Evolutionary conservation across 2,329 filamentous ascomycete species (phyloP), one percentile per base, ranked within the genome.

Genomic region (Colletotrichum destructivum): DNA sequence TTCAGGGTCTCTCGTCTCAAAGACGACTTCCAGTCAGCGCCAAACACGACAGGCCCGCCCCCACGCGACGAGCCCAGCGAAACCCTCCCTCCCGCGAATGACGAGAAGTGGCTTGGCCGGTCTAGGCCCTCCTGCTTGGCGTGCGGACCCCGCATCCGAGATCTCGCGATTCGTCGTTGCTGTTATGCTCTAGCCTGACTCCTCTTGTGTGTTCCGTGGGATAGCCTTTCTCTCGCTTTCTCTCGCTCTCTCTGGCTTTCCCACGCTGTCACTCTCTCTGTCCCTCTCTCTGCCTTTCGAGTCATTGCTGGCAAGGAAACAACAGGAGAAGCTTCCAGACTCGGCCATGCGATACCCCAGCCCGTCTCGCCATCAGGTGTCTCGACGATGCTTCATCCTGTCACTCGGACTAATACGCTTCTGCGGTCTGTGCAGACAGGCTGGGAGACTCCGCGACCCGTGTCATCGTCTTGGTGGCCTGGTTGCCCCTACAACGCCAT

Each of bases 51-150:
- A 86, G 52, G 81, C 79, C 47, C 82, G 76, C 5, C 83, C 83
- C 47, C 86, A 76, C n/a, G 83, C 78, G 74, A 83, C 78, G 74
- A 83, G 84, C n/a, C 80, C 80, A 55, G 82, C 68, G 71, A 85
- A 85, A 1, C 59, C 51, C 51, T 4, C 59, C 16, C 51, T 51
- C 5, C 46, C 11, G 57, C 75, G 82, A 83, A 86, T 2, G 84
- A 85, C 21, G 81, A 21, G 18, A 62, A 31, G 26, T 82, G 4
- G 77, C 3, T 49, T 38, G 8, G n/a, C 11, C 9, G 12, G 49
- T 82, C 77, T 59, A 84, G 66, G 0, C 79, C 79, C 42, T 84
- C 75, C 16, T 79, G 72, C n/a, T 84, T 78, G 21, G 81, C 82
- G 49, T 86, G 68, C 60, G 68, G 75, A 49, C 78, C 74, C 84